Evolutionary conservation across 140 eudicot genomes (phyloP).

Genomic region (Cichorium intybus): DNA sequence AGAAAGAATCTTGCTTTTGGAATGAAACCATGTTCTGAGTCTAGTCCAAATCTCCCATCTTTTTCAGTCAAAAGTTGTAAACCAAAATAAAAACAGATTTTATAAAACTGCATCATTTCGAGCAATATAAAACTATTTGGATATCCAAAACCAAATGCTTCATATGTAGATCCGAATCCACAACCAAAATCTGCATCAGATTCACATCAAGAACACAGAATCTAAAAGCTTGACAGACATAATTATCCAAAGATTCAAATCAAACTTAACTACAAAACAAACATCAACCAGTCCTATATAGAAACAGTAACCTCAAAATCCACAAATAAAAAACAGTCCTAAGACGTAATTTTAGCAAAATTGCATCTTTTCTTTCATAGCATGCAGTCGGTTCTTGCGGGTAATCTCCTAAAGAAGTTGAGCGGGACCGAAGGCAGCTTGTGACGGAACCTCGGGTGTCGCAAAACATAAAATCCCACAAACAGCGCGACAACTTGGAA

Average conservation of each 20-base stretch:
- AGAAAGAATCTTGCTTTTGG: background rate
- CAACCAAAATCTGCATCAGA: too few species aligned
- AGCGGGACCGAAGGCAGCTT: constrained; percentile 49
- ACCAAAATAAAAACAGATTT: too few species aligned
- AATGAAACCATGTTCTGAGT: background rate
- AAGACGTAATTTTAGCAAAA: background rate
- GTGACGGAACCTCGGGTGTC: constrained; percentile 54
- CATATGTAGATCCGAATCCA: background rate
- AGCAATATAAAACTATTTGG: background rate
- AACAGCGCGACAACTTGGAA: constrained; percentile 41
- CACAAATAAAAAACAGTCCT: too few species aligned
- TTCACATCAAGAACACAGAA: background rate
- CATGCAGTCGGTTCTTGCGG: constrained; percentile 53
- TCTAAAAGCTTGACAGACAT: too few species aligned
- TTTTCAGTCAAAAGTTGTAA: background rate
- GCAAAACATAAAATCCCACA: constrained; percentile 37
- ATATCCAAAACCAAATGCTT: background rate
- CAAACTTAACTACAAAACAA: too few species aligned
- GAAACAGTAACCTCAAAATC: too few species aligned
- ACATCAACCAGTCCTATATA: too few species aligned
- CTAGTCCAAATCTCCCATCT: background rate
- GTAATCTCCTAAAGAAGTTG: constrained; percentile 40
- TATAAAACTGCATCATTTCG: background rate
- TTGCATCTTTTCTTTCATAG: constrained; percentile 20
- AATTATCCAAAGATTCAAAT: too few species aligned